Evolutionary conservation across 176 grass and related monocot genomes (phyloP), one percentile per base, ranked within the genome.

Genomic region (Oryza meyeriana): DNA sequence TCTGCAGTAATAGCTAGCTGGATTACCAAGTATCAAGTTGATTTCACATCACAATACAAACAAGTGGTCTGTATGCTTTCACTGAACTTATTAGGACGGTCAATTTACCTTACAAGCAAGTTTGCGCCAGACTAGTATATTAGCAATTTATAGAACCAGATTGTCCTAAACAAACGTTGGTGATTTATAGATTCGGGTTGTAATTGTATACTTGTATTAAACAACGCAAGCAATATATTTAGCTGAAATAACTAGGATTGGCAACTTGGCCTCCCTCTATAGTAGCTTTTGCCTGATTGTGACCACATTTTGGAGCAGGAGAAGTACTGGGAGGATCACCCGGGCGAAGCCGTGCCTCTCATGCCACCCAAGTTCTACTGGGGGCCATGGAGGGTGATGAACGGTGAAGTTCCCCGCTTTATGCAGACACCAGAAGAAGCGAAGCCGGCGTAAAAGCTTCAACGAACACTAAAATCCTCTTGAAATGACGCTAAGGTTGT

Each of bases 301-400:
- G 2, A 41, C 77, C 69, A 1, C 69, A 59, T 32, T 72, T 64
- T 83, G 74, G 81, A 76, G 44, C 87, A 98, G 92, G 96, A 98
- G 68, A 93, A 95, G 47, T 95, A 90, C 85, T 99, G 93, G 93
- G 96, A 99, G 77, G 96, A 95, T 16, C 96, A 99, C 73, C 93
- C 93, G 2, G 96, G 96, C 42, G 93, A 90, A 85, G 79, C 82
- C 5, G 93, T 98, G 85, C 96, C 96, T 13, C 77, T 98, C 76
- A 98, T 98, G 95, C 88, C 82, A 48, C 96, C 96, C 38, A 98
- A 90, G 61, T 98, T 98, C 85, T 98, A 98, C 84, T 93, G 93
- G 96, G 96, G 96, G 8, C 96, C 90, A 22, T 98, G 96, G 96
- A 95, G 87, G 81, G 87, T 95, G 81, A 65, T 93, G 73, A 81